phyloP scores from a whole-genome alignment of 352 stramenopile genomes.

The Phytophthora quininea region DNA sequence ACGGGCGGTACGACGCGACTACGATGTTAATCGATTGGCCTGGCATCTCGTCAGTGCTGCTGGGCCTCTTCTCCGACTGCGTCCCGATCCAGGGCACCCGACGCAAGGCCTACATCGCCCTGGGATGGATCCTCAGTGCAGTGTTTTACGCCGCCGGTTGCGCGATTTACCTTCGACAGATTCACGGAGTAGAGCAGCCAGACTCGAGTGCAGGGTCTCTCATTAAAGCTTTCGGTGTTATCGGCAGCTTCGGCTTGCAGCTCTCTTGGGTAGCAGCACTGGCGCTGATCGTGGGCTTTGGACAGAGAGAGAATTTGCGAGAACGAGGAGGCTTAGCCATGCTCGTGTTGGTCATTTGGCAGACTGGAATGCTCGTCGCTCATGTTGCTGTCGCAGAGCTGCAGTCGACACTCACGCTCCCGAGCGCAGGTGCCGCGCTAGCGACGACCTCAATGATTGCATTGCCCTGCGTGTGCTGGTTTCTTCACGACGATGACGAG shows the following conservation, averaged over 20 bases:
- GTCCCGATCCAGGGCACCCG: conserved; percentile 79
- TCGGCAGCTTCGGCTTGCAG: conserved; percentile 41
- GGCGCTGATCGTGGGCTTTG: conserved; percentile 54
- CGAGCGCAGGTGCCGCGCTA: conserved; percentile 12
- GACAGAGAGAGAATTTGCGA: conserved; percentile 54
- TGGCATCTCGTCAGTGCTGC: conserved; percentile 77
- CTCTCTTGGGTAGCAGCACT: conserved; percentile 49
- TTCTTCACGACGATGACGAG: conserved; percentile 47
- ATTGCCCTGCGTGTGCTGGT: conserved; percentile 42
- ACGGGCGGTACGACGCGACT: conserved; percentile 35
- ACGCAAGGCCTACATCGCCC: conserved; percentile 87
- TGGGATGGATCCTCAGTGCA: conserved; percentile 61
- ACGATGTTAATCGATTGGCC: conserved; percentile 67
- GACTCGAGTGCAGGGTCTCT: conserved; percentile 25
- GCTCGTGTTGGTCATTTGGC: conserved; percentile 50
- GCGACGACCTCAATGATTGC: conserved; percentile 10
- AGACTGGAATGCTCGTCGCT: conserved; percentile 32
- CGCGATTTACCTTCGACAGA: conserved; percentile 11
- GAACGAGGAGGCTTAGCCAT: conserved; percentile 53
- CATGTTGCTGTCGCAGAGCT: conserved; percentile 37
- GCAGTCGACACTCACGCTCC: conserved; percentile 21
- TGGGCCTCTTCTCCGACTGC: conserved; percentile 87
- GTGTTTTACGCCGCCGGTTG: conserved; percentile 20
- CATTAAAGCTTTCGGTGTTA: conserved; percentile 40
- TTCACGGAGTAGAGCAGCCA: conserved; percentile 10